These are phyloP conservation scores for Bruguiera gymnorhiza DNA, from an alignment of 345 rosid species.

Conservation along the genomic window DNA sequence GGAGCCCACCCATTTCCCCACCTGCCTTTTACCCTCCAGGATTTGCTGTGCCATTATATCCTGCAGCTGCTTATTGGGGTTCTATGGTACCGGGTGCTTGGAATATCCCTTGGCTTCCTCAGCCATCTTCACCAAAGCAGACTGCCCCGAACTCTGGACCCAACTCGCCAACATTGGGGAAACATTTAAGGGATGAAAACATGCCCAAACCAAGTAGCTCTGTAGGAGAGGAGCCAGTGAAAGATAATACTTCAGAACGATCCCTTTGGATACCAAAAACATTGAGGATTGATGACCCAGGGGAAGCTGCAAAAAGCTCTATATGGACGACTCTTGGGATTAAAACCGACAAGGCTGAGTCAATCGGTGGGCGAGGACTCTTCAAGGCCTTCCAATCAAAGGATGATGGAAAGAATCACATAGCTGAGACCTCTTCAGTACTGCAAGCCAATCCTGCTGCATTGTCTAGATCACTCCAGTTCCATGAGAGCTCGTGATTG, in stretches of 20 bases:
- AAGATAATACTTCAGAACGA: slow-evolving; percentile 51
- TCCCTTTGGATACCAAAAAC: slow-evolving; percentile 84
- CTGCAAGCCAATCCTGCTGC: slow-evolving; percentile 91
- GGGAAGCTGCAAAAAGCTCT: slow-evolving; percentile 87
- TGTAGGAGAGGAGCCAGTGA: slow-evolving; percentile 35
- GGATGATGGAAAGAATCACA: slow-evolving; percentile 35
- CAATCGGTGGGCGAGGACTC: slow-evolving; percentile 44
- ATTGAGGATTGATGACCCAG: slow-evolving; percentile 74
- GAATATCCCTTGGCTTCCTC: slow-evolving; percentile 70
- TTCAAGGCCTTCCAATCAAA: slow-evolving; percentile 60
- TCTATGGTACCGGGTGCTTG: slow-evolving; percentile 63
- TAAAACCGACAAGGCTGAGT: slow-evolving; percentile 52
- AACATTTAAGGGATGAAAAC: slow-evolving; percentile 79
- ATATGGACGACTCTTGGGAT: slow-evolving; percentile 88
- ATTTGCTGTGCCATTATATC: slow-evolving; percentile 58
- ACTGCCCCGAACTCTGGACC: slow-evolving; percentile 44
- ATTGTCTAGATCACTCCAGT: slow-evolving; percentile 67
- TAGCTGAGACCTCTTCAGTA: slow-evolving; percentile 42
- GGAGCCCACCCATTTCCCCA: slow-evolving; percentile 41
- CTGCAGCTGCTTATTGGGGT: slow-evolving; percentile 69
- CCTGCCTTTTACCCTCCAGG: slow-evolving; percentile 52
- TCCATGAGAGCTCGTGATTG: slow-evolving; percentile 59
- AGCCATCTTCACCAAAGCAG: slow-evolving; percentile 54
- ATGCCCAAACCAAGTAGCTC: slow-evolving; percentile 25
- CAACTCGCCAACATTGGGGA: slow-evolving; percentile 81